Percentiles rank a stretch among this genome's conserved stretches.
Evolutionary conservation across 2,329 filamentous ascomycete genomes (phyloP).

Genomic region (Penicillium capsulatum): DNA sequence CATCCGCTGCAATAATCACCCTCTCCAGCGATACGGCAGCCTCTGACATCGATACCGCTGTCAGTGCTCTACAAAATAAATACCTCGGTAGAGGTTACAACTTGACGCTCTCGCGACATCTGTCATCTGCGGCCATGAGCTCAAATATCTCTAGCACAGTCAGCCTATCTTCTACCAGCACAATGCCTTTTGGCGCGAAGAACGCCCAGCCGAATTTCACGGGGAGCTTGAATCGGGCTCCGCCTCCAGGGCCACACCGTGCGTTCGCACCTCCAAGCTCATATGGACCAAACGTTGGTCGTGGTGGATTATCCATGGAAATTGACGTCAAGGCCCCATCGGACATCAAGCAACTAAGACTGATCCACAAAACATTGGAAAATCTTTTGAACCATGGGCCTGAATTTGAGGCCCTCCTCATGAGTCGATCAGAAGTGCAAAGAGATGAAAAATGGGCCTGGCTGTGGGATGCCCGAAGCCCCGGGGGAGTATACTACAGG

Average conservation of each 20-base stretch:
- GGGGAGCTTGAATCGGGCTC: conserved; percentile 48
- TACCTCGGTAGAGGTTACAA: conserved; percentile 84
- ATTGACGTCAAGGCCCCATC: conserved; percentile 71
- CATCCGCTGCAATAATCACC: conserved; percentile 73
- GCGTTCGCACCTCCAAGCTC: conserved; percentile 74
- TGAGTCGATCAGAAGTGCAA: conserved; percentile 80
- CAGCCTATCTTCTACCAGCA: conserved; percentile 47
- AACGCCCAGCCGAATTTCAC: conserved; percentile 50
- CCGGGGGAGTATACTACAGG: conserved; percentile 82
- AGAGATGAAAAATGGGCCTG: conserved; percentile 87
- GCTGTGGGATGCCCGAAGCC: conserved; percentile 80
- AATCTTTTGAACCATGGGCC: conserved; percentile 72
- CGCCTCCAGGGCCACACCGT: conserved; percentile 48
- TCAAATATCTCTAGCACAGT: conserved; percentile 49
- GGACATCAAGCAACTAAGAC: conserved; percentile 71
- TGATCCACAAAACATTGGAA: conserved; percentile 87
- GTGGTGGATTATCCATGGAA: conserved; percentile 53
- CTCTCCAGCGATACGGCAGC: conserved; percentile 75
- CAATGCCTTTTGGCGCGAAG: conserved; percentile 75
- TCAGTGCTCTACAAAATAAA: conserved; percentile 72
- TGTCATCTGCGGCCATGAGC: conserved; percentile 69
- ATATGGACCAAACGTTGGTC: conserved; percentile 52
- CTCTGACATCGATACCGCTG: conserved; percentile 74
- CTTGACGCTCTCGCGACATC: conserved; percentile 72
- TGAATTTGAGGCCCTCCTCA: conserved; percentile 86